Evolutionary conservation across 306 rosid genomes (phyloP).

Genomic region (Ormosia semicastrata): DNA sequence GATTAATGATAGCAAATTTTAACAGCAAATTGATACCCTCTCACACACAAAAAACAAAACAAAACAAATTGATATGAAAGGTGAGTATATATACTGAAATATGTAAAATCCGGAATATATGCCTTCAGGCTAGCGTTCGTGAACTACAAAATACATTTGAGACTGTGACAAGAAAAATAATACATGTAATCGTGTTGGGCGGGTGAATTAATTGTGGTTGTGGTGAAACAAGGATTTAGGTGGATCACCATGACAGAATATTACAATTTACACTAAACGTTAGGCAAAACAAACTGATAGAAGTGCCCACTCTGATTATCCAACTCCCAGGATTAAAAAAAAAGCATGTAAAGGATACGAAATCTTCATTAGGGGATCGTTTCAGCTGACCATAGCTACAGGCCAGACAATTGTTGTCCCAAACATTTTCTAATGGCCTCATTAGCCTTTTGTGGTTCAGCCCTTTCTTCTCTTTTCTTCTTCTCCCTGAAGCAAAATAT

Average conservation of each 20-base stretch:
- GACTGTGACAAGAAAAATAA: not conserved
- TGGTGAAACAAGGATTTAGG: constrained; percentile 3
- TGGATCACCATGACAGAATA: constrained; percentile 15
- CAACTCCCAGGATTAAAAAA: constrained; percentile 35
- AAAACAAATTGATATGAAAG: not conserved
- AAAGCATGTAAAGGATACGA: constrained; percentile 21
- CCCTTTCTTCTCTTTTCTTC: constrained; percentile 81
- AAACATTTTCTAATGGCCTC: constrained; percentile 70
- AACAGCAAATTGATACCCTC: not conserved
- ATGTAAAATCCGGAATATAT: not conserved
- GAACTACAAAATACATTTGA: constrained; percentile 27
- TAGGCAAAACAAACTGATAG: constrained; percentile 21
- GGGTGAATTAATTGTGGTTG: constrained; percentile 21
- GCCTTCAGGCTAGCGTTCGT: constrained; percentile 8
- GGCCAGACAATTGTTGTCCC: constrained; percentile 52
- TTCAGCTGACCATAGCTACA: constrained; percentile 26
- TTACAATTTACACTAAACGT: constrained; percentile 15
- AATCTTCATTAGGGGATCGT: constrained; percentile 21
- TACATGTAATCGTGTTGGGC: not conserved
- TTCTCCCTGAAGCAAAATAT: constrained; percentile 74
- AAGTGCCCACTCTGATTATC: constrained; percentile 30
- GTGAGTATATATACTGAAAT: not conserved
- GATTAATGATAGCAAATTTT: not conserved
- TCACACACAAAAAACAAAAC: no score
- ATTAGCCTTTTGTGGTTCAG: constrained; percentile 62